Evolutionary conservation across 306 rosid genomes (phyloP), one percentile per base, ranked within the genome.

Genomic region (Oxytropis ochrocephala): DNA sequence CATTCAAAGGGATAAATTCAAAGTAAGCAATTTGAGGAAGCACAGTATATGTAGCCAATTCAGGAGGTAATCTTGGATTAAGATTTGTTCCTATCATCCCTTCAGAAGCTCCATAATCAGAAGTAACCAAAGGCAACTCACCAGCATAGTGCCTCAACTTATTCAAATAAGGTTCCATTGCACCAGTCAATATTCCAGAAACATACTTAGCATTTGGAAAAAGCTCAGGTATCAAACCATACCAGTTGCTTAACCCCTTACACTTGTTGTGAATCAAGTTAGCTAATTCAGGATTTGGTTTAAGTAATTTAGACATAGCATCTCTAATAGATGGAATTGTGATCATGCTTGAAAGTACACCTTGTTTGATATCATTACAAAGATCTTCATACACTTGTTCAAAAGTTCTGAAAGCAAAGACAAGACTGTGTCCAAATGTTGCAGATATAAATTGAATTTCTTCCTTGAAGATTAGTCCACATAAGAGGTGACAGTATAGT

Each of bases 51-150:
- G 92, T 78, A 19, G 92, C 85, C 78, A 59, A 64, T 53, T 95
- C 97, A 43, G 85, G 90, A 32, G 96, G 86, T 29, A 83, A 27
- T 50, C 49, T 64, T 56, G 97, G 99, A 38, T 87, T 91, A 14
- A 91, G 84, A 55, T 87, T 95, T 16, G 92, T 85, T 16, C 86
- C 99, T 38, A 95, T 65, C 99, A 97, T 91, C 24, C 99, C 99
- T 79, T 95, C 99, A 61, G 97, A 95, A 49, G 99, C 36, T 7
- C 99, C 99, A 79, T 95, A 95, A 33, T 95, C 99, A 50, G 96
- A 83, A 78, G 88, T 91, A 80, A 91, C 24, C 71, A 95, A 67
- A 14, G 96, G 99, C 70, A 90, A 33, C 46, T 82, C 89, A 3
- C 86, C 91, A 1, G 90, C 94, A 70, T 93, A 90, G 64, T 93